Base-by-base conservation (phyloP, 805 yeast species). In the Kuraishia capsulata region DNA sequence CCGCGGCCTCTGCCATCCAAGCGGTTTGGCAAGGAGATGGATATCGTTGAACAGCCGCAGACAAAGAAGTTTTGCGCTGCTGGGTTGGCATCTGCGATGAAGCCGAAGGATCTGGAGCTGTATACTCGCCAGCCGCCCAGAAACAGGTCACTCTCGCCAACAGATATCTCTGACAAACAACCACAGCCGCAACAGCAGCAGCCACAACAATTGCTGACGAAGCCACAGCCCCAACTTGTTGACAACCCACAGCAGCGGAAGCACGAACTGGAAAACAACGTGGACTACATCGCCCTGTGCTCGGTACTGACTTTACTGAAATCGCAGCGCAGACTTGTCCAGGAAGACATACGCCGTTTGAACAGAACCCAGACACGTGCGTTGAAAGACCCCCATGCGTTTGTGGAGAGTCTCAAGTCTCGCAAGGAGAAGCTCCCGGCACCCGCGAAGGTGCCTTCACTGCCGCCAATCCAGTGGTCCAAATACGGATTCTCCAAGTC, bases 271-370 rank as follows among this genome's bases (percentile, higher is more conserved):
- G 45, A 42, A 28, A 32, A 41, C 13, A 39, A 44, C 36, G 44
- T 42, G 4, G 44, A 43, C 18, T 46, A 43, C 21, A 38, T 43
- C 4, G 35, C 50, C n/a, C 37, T 46, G 4, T 39, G 46, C 20
- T 43, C 50, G 10, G 40, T 44, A 3, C 24, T 43, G 18, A 26
- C 44, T 5, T 6, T 45, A 30, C 42, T 46, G 13, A 41, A 43
- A 31, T 20, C 37, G 8, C 50, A 46, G 38, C 18, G 42, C 23
- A 34, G 31, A 16, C 35, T 28, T 30, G 39, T 41, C 11, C 26
- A 29, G 16, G 36, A 26, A 11, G 47, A 46, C 35, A 43, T 46
- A 13, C 17, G 29, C 13, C 36, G 37, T 13, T 38, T 46, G 30
- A 30, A 29, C 20, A 25, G 40, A 11, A 35, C 39, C 20, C 39